A percentile compares a stretch with the other conserved stretches of the same genome.
Conservation (phyloP, 257 asterid species). For the Ophiorrhiza pumila region DNA sequence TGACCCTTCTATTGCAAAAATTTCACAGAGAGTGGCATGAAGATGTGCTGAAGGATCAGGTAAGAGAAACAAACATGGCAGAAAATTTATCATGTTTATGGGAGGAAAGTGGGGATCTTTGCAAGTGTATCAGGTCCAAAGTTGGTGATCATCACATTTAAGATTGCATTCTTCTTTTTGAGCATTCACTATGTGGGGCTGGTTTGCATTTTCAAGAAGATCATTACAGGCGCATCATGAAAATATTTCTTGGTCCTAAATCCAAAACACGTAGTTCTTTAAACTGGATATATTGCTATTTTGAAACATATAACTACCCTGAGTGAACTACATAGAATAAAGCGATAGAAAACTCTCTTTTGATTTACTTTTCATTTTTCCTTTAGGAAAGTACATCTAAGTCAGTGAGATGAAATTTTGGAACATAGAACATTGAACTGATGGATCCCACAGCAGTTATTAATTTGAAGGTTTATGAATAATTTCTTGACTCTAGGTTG, state of each 20-base stretch:
- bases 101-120: not conserved
- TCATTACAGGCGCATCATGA: not conserved
- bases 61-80: slow-evolving; percentile 16
- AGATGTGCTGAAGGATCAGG: slow-evolving; percentile 61
- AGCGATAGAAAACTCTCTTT: no score
- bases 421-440: slow-evolving; percentile 29
- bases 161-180: not conserved
- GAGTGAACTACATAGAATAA: no score
- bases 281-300: not conserved
- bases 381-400: slow-evolving; percentile 29
- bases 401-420: slow-evolving; percentile 46
- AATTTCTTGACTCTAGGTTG: not conserved
- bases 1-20: slow-evolving; percentile 65
- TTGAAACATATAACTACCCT: no score
- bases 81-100: not conserved
- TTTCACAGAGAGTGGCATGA: slow-evolving; percentile 75
- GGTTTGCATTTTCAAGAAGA: not conserved
- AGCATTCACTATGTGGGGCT: not conserved
- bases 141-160: not conserved
- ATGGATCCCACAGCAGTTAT: no score
- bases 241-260: not conserved
- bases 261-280: not conserved
- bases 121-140: not conserved
- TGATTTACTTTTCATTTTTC: not conserved
- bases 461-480: slow-evolving; percentile 34